phyloP scores from a whole-genome alignment of 129 eudicot species.

The Escallonia rubra region DNA sequence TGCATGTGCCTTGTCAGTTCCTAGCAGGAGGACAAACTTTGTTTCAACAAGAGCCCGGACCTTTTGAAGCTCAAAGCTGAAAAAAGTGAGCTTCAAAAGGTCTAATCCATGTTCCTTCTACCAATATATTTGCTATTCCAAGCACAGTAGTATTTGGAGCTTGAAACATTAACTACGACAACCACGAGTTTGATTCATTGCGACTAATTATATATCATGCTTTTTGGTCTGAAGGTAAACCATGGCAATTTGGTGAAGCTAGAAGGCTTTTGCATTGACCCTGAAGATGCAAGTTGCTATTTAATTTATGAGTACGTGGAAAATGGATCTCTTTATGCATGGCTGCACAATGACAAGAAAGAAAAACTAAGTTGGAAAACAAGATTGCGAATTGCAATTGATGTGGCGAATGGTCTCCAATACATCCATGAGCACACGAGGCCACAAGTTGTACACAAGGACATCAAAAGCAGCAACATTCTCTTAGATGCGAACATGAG shows the following conservation, averaged over 20 bases:
- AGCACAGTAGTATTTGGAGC: too few relatives aligned
- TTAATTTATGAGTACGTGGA: constrained; percentile 81
- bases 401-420: constrained; percentile 87
- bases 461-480: constrained; percentile 82
- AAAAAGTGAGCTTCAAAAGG: too few relatives aligned
- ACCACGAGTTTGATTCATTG: too few relatives aligned
- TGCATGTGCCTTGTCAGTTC: too few relatives aligned
- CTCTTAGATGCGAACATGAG: constrained; percentile 78
- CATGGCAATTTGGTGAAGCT: constrained; percentile 93
- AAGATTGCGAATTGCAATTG: constrained; percentile 63
- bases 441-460: constrained; percentile 93
- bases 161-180: too few relatives aligned
- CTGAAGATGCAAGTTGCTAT: constrained; percentile 67
- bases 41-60: too few relatives aligned
- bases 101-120: too few relatives aligned
- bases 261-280: constrained; percentile 92
- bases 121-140: too few relatives aligned
- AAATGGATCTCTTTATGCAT: constrained; percentile 75
- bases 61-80: too few relatives aligned
- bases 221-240: constrained; percentile 55
- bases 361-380: constrained; percentile 64
- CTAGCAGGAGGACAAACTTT: too few relatives aligned
- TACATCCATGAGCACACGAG: constrained; percentile 92
- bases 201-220: neutral
- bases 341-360: constrained; percentile 43